Evolutionary conservation across 345 rosid species (phyloP).

Genomic region (Rhizophora mangle): DNA sequence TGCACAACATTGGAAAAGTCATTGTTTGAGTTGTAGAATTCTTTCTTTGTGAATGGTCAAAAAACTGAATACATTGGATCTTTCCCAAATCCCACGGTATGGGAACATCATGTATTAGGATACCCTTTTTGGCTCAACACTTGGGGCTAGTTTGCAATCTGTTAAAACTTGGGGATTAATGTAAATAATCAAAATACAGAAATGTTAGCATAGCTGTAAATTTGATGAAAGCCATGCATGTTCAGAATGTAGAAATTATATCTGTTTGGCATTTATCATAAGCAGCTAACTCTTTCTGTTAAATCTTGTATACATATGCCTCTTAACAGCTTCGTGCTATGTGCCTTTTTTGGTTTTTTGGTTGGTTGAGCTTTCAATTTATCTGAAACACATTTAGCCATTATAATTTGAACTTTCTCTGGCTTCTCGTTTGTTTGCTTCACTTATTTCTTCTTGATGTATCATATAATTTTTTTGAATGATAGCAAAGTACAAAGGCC

Average conservation of each 20-base stretch:
- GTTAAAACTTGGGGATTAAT: constrained; percentile 2
- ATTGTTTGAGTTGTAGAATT: too few species aligned
- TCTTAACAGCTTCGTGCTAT: too few species aligned
- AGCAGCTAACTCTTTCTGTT: background rate
- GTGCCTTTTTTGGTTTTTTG: background rate
- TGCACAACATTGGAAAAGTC: too few species aligned
- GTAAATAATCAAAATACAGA: background rate
- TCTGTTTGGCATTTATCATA: background rate
- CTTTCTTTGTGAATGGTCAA: too few species aligned
- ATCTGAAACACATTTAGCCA: too few species aligned
- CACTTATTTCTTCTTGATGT: background rate
- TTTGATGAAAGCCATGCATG: background rate
- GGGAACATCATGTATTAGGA: too few species aligned
- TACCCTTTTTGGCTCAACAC: background rate
- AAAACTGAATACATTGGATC: too few species aligned
- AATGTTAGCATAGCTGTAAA: background rate
- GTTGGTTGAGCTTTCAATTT: background rate
- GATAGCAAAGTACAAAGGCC: background rate
- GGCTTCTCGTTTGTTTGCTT: background rate
- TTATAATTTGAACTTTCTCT: too few species aligned
- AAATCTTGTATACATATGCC: too few species aligned
- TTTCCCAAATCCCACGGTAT: too few species aligned
- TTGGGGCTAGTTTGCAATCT: background rate
- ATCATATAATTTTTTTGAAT: background rate
- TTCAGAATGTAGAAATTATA: background rate